These are phyloP conservation scores for Lenwebbia sp. DNA, from an alignment of 345 rosid species.

Conservation along the genomic window DNA sequence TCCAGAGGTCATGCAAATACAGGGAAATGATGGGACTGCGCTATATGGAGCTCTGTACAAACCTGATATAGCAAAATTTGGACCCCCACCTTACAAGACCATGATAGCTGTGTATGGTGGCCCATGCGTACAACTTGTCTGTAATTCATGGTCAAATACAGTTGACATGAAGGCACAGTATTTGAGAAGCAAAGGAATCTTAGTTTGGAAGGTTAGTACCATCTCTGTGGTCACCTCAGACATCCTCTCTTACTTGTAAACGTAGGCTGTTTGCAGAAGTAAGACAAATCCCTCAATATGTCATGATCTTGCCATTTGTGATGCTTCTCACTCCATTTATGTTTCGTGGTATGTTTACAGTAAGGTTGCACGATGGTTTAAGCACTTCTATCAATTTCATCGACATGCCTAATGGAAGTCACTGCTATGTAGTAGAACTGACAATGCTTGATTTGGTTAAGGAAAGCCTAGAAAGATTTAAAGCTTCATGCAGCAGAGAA, in stretches of 20 bases:
- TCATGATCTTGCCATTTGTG: background rate
- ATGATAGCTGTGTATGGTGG: conserved; percentile 86
- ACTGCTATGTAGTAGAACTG: background rate
- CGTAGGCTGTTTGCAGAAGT: background rate
- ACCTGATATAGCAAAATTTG: conserved; percentile 62
- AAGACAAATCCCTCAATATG: background rate
- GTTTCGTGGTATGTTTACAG: background rate
- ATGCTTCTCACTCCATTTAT: background rate
- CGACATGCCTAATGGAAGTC: background rate
- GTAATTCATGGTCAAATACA: conserved; percentile 68
- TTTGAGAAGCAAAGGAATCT: conserved; percentile 78
- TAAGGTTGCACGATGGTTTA: background rate
- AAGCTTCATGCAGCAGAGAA: background rate
- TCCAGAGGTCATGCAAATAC: conserved; percentile 65
- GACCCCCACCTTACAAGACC: conserved; percentile 93
- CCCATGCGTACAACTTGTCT: conserved; percentile 66
- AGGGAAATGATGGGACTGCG: conserved; percentile 58
- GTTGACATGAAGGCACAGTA: conserved; percentile 96
- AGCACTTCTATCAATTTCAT: background rate
- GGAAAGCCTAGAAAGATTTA: background rate
- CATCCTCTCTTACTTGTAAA: background rate
- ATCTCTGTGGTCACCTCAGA: background rate
- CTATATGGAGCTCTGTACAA: conserved; percentile 75
- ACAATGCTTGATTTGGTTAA: background rate
- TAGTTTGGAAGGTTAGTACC: conserved; percentile 75